Evolutionary conservation across 1,284 basidiomycete species (phyloP), one percentile per base, ranked within the genome.

Genomic region (Puccinia horiana): DNA sequence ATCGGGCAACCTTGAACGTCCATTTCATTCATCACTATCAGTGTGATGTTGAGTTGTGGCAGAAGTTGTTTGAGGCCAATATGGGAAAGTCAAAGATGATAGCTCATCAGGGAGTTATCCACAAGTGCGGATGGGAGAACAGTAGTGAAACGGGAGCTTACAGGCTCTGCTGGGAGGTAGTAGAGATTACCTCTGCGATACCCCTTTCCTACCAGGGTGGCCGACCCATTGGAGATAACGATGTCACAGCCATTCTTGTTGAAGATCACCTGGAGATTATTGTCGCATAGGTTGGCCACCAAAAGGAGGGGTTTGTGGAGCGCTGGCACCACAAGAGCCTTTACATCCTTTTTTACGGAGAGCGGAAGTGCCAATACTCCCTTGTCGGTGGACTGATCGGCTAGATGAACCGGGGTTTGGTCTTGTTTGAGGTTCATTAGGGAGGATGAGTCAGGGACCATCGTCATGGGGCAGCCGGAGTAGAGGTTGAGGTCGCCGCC

Each of bases 1-100:
- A 37, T 40, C 1, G 74, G 11, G 40, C 74, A 76, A 20, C 20
- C n/a, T 76, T 76, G 74, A n/a, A 76, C 52, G 20, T 76, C n/a
- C 26, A 61, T 63, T 6, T 76, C 40, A 35, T 76, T 63, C 35
- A 44, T 42, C 12, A 29, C n/a, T 0, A 14, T 12, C 16, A 56
- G 54, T 3, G 0, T 32, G 23, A 76, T 76, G 54, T 63, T 26
- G 37, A 61, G 26, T 23, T 16, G 18, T 29, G 44, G 58, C 5
- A 76, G 56, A 2, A 76, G 56, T 20, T 0, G 56, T n/a, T 76
- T 76, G 29, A 76, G 32, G 4, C 56, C 75, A 3, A 76, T 2
- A 26, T 61, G 75, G 6, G 26, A 56, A 23, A 76, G 44, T 37
- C 26, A 9, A 2, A 47, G 20, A n/a, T 76, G 75, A 40, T 61